A percentile compares a stretch with the other conserved stretches of the same genome.
Conservation (phyloP, 140 eudicot species). For the Anethum foeniculum region DNA sequence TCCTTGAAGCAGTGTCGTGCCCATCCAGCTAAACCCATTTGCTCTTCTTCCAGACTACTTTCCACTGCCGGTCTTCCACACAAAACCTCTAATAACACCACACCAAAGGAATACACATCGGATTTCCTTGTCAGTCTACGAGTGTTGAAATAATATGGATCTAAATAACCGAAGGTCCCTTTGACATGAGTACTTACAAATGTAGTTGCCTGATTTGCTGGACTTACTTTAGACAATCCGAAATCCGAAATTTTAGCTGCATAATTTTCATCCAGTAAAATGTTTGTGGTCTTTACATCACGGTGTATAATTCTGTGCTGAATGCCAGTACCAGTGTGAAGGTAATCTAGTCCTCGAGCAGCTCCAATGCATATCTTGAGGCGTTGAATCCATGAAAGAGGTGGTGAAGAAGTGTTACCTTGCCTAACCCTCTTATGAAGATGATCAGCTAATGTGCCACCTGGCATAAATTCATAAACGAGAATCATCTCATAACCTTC, state of each 20-base stretch:
- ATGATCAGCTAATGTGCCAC: conserved; percentile 10
- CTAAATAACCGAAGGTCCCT: conserved; percentile 4
- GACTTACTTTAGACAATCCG: conserved; percentile 6
- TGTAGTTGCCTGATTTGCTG: conserved; percentile 2
- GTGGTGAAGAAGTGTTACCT: not conserved
- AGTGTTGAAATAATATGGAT: conserved; percentile 6
- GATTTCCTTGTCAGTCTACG: conserved; percentile 6
- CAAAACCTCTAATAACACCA: conserved; percentile 8
- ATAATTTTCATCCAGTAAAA: not conserved
- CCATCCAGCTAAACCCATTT: conserved; percentile 8
- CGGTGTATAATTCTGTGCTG: not conserved
- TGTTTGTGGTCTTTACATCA: not conserved
- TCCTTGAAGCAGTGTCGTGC: not conserved
- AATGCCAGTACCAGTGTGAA: conserved; percentile 8
- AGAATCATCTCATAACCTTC: conserved; percentile 9
- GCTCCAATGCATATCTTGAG: conserved; percentile 8
- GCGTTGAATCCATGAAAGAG: conserved; percentile 6
- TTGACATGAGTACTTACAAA: conserved; percentile 2
- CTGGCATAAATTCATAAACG: conserved; percentile 6
- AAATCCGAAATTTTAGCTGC: conserved; percentile 11
- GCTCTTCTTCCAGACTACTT: not conserved
- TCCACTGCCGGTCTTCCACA: conserved; percentile 7
- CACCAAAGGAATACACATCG: not conserved
- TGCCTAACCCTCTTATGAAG: not conserved
- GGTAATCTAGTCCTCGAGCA: conserved; percentile 13